A percentile compares a stretch with the other conserved stretches of the same genome.
Conservation (phyloP, 495 filamentous ascomycete genomes). For the Talaromyces trachyspermus region DNA sequence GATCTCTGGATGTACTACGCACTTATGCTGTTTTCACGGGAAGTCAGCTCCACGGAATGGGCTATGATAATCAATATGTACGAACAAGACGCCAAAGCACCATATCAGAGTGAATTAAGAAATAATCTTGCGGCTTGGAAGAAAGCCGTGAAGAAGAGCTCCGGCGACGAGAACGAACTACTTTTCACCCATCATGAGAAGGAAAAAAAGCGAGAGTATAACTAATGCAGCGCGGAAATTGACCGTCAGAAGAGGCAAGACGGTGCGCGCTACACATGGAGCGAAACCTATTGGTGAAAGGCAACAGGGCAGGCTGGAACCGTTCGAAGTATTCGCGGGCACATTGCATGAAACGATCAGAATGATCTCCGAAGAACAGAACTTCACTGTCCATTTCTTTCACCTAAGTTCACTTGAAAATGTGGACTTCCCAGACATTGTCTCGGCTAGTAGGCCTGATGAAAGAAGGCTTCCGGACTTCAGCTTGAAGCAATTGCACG, state of each 20-base stretch:
- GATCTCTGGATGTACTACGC: conserved; percentile 78
- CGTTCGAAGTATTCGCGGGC: conserved; percentile 77
- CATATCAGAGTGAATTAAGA: conserved; percentile 77
- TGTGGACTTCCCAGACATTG: conserved; percentile 73
- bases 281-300: conserved; percentile 51
- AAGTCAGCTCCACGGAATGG: conserved; percentile 77
- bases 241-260: conserved; percentile 87
- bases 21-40: conserved; percentile 74
- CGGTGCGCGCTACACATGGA: conserved; percentile 63
- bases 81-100: conserved; percentile 60
- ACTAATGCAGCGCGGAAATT: conserved; percentile 78
- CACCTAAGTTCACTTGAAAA: conserved; percentile 72
- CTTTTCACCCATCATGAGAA: conserved; percentile 85
- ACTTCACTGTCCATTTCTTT: conserved; percentile 91
- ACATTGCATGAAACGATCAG: conserved; percentile 70
- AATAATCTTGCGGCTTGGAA: conserved; percentile 80
- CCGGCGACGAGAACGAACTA: conserved; percentile 77
- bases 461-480: conserved; percentile 61
- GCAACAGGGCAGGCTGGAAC: conserved; percentile 58
- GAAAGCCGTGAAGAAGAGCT: conserved; percentile 66
- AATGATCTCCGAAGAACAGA: conserved; percentile 83
- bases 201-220: conserved; percentile 58
- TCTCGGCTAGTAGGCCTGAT: conserved; percentile 58
- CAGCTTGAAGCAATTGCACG: conserved; percentile 62
- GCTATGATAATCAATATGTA: conserved; percentile 70